Base-by-base conservation (phyloP, 345 rosid genomes). In the Combretum micranthum region DNA sequence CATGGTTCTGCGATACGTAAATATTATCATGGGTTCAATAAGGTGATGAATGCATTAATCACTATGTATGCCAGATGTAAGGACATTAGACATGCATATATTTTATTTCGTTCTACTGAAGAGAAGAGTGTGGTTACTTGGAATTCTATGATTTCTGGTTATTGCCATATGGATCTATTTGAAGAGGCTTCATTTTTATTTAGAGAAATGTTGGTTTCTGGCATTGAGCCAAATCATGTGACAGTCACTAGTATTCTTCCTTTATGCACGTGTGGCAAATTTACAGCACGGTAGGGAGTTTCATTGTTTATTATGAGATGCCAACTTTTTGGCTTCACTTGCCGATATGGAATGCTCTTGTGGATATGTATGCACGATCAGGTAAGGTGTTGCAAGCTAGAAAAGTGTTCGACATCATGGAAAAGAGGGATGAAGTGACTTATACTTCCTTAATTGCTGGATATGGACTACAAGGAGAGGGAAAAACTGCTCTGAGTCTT, bases 231-330 rank as follows among this genome's bases (percentile, higher is more conserved):
- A 15, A 89, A 80, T 74, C 76, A 58, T 60, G 72, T 86, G 61
- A 84, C 95, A 21, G 77, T 86, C 59, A 91, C 91, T 8, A 77
- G 88, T 61, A 69, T 86, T 76, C 80, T 86, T 48, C 90, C 91
- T 57, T 85, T 83, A 9, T 88, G 95, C 95, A 56, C 73, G 89
- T 23, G 69, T 80, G 57, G 96, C 89, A 50, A 82, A 88, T 68
- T 65, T 88, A 46, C 91, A 80, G 57, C 95, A 82, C 51, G 95
- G 97, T 16, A 89, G 69, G 71, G 97, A 89, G 75, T 84, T 89
- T 42, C 95, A 89, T 50, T 78, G 86, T 74, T 86, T 71, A 73
- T 86, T 69, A 51, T 72, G 44, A 83, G 79, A 64, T 83, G 69
- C 37, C 59, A 67, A 53, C 64, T 42, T 86, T 84, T 52, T 56